Evolutionary conservation across 2,329 filamentous ascomycete genomes (phyloP).

Genomic region (Diaporthe caulivora): DNA sequence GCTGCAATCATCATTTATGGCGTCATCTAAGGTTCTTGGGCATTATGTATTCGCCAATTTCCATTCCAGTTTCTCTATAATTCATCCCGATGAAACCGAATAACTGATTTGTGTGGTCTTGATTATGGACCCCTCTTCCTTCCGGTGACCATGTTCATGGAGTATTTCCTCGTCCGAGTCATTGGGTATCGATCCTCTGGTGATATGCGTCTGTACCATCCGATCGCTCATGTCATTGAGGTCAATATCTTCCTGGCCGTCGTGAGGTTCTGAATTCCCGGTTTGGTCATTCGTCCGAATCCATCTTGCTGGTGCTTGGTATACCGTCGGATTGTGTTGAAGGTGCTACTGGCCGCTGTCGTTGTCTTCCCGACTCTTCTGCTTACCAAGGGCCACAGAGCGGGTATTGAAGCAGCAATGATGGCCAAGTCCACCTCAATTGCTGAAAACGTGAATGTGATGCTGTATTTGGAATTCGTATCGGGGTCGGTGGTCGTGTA

Average conservation of each 20-base stretch:
- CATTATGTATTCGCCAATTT: too few species aligned
- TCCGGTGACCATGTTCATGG: background rate
- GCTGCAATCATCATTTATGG: too few species aligned
- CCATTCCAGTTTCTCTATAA: background rate
- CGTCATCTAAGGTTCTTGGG: too few species aligned
- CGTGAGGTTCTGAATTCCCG: background rate
- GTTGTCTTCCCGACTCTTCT: constrained; percentile 29
- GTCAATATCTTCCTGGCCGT: background rate
- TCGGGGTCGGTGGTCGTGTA: constrained; percentile 34
- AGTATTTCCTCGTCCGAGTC: constrained; percentile 6
- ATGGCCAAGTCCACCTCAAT: constrained; percentile 55
- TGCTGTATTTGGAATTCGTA: constrained; percentile 46
- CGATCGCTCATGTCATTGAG: constrained; percentile 1
- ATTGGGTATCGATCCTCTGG: background rate
- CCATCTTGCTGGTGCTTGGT: constrained; percentile 7
- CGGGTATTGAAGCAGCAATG: constrained; percentile 52
- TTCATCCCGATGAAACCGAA: background rate
- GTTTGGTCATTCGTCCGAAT: constrained; percentile 1
- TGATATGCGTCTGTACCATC: background rate
- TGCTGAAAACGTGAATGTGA: constrained; percentile 48
- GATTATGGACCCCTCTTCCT: background rate
- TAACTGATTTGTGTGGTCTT: constrained; percentile 1
- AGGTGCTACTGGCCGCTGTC: background rate
- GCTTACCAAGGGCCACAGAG: constrained; percentile 53
- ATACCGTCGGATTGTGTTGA: background rate